A percentile compares a stretch with the other conserved stretches of the same genome.
These are phyloP conservation scores for Boletus huronensis DNA, from an alignment of 768 basidiomycete genomes.

Conservation along the genomic window DNA sequence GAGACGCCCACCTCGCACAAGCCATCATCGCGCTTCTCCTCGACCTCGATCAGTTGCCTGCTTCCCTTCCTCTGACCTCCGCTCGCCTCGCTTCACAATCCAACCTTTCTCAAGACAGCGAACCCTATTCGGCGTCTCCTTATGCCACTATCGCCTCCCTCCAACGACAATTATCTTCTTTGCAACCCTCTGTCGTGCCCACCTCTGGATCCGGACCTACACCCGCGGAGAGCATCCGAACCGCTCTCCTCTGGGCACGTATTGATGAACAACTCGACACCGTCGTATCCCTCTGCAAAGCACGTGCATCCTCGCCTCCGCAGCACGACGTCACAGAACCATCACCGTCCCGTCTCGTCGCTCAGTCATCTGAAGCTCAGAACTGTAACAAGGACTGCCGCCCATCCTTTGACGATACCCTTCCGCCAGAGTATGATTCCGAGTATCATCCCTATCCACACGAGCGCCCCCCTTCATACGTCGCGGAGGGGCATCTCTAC, in stretches of 20 bases:
- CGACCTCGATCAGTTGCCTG: constrained; percentile 63
- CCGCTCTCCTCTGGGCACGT: constrained; percentile 66
- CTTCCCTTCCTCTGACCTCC: constrained; percentile 17
- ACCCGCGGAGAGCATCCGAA: constrained; percentile 52
- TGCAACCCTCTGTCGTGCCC: constrained; percentile 42
- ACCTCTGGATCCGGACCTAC: constrained; percentile 18
- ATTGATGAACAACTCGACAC: constrained; percentile 73
- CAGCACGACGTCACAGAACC: constrained; percentile 6
- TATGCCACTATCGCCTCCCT: constrained; percentile 56
- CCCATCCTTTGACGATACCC: constrained; percentile 29
- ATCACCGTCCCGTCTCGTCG: constrained; percentile 17
- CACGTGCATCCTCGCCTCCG: constrained; percentile 37
- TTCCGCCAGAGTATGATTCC: constrained; percentile 55
- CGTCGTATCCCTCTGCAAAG: constrained; percentile 63
- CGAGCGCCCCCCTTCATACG: constrained; percentile 30
- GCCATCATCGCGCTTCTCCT: constrained; percentile 67
- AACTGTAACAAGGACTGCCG: background rate
- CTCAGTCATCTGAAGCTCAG: constrained; percentile 38
- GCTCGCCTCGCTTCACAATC: constrained; percentile 13
- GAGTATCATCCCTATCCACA: constrained; percentile 10
- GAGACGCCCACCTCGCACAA: constrained; percentile 61
- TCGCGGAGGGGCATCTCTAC: constrained; percentile 2
- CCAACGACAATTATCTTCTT: constrained; percentile 61
- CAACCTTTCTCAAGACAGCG: constrained; percentile 2
- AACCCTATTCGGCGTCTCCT: constrained; percentile 3